Evolutionary conservation across 2,329 filamentous ascomycete species (phyloP).

Genomic region (Colletotrichum sp.): DNA sequence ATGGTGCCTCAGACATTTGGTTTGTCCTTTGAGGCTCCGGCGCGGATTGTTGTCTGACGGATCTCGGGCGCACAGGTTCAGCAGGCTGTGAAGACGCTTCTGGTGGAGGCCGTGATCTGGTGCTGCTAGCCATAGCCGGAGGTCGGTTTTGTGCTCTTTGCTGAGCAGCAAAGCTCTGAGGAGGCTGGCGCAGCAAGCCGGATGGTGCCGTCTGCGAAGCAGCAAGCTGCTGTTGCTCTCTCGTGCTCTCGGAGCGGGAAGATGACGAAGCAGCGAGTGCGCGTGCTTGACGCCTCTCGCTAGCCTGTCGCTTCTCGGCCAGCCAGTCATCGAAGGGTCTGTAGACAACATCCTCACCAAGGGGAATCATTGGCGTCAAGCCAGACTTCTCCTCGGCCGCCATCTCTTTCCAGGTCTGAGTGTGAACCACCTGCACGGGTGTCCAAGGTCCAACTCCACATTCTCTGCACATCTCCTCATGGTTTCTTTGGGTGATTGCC

Average conservation of each 20-base stretch:
- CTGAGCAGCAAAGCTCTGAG: slow-evolving; percentile 71
- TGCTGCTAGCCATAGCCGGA: slow-evolving; percentile 26
- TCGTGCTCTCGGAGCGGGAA: slow-evolving; percentile 19
- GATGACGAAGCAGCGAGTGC: slow-evolving; percentile 22
- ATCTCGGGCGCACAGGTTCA: slow-evolving; percentile 7
- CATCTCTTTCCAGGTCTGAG: slow-evolving; percentile 69
- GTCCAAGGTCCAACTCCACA: slow-evolving; percentile 66
- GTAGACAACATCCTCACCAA: slow-evolving; percentile 68
- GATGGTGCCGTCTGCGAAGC: slow-evolving; percentile 39
- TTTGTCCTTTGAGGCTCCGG: slow-evolving; percentile 7
- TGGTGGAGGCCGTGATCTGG: slow-evolving; percentile 33
- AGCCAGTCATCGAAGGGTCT: slow-evolving; percentile 67
- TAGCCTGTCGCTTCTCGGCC: slow-evolving; percentile 54
- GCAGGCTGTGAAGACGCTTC: slow-evolving; percentile 4
- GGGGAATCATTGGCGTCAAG: slow-evolving; percentile 66
- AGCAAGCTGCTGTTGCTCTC: slow-evolving; percentile 40
- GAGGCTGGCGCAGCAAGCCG: slow-evolving; percentile 56
- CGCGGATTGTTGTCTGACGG: slow-evolving; percentile 18
- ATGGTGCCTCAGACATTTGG: slow-evolving; percentile 8
- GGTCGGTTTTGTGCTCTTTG: slow-evolving; percentile 64
- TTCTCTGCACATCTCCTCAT: slow-evolving; percentile 61
- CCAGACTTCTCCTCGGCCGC: slow-evolving; percentile 72
- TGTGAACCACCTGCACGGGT: slow-evolving; percentile 50
- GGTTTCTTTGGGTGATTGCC: slow-evolving; percentile 53
- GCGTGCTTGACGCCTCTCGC: slow-evolving; percentile 50